Evolutionary conservation across 371 early-diverging fungal species (phyloP).

Genomic region (Mucor ambiguus): DNA sequence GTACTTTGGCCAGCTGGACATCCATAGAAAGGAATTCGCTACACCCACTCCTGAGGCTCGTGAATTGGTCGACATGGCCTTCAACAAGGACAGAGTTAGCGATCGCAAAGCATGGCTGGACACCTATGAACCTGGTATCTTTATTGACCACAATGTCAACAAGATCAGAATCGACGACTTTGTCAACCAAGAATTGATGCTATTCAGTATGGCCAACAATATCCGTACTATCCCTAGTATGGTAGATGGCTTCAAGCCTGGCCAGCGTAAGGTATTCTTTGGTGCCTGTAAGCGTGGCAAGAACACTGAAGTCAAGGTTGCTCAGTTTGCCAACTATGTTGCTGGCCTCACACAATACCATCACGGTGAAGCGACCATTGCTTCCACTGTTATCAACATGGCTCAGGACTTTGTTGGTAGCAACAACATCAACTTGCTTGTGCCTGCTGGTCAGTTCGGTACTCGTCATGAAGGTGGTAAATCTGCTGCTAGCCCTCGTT

Average conservation of each 20-base stretch:
- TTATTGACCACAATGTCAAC: conserved; percentile 84
- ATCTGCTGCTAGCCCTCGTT: conserved; percentile 98
- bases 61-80: conserved; percentile 95
- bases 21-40: conserved; percentile 91
- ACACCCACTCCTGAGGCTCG: conserved; percentile 71
- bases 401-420: conserved; percentile 99
- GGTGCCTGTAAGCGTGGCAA: conserved; percentile 91
- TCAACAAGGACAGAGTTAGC: conserved; percentile 96
- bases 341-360: conserved; percentile 96
- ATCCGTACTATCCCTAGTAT: conserved; percentile 97
- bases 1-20: conserved; percentile 87
- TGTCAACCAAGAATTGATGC: conserved; percentile 97
- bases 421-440: conserved; percentile 95
- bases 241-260: conserved; percentile 99
- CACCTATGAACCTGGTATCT: conserved; percentile 91
- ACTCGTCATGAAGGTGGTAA: conserved; percentile 97
- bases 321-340: conserved; percentile 96
- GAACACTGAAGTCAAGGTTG: conserved; percentile 92
- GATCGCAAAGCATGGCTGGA: conserved; percentile 98
- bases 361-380: conserved; percentile 96
- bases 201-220: conserved; percentile 99
- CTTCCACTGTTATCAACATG: conserved; percentile 93
- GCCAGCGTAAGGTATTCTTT: conserved; percentile 98
- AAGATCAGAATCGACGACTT: conserved; percentile 93
- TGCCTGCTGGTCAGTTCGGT: conserved; percentile 98